phyloP scores from a whole-genome alignment of 495 filamentous ascomycete genomes.

The Tetracladium marchalianum region DNA sequence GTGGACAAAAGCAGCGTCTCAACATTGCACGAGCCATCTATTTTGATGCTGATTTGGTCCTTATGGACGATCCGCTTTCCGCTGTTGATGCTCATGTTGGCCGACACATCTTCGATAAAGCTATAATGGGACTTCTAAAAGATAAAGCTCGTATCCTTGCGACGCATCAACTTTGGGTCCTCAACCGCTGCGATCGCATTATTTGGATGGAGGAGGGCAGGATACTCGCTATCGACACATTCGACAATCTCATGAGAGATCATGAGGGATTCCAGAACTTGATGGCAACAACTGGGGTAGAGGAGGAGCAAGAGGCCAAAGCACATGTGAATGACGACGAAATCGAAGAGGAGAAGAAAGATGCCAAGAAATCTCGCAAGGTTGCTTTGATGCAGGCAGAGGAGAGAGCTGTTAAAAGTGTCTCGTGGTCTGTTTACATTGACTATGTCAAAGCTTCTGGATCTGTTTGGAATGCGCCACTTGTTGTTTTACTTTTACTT shows the following conservation, averaged over 20 bases:
- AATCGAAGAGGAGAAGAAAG: conserved; percentile 37
- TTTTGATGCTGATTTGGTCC: conserved; percentile 67
- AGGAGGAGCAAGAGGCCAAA: conserved; percentile 34
- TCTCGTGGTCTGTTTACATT: conserved; percentile 73
- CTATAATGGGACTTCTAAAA: conserved; percentile 80
- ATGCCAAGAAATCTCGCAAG: conserved; percentile 47
- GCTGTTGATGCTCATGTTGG: conserved; percentile 85
- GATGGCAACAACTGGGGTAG: conserved; percentile 73
- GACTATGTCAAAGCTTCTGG: conserved; percentile 78
- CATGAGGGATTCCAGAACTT: conserved; percentile 66
- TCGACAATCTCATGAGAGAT: conserved; percentile 69
- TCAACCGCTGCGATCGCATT: conserved; percentile 81
- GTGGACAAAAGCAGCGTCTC: conserved; percentile 75
- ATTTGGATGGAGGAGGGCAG: conserved; percentile 82
- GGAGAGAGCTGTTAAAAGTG: conserved; percentile 72
- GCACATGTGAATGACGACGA: conserved; percentile 35
- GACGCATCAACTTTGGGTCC: conserved; percentile 89
- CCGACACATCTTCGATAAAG: conserved; percentile 90
- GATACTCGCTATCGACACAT: conserved; percentile 79
- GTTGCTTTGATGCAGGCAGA: conserved; percentile 81
- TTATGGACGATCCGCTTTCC: conserved; percentile 79
- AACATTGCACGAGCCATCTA: conserved; percentile 83
- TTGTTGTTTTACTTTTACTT: conserved; percentile 55
- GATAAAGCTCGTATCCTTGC: conserved; percentile 86
- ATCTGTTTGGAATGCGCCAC: conserved; percentile 53